Evolutionary conservation across 108 stramenopile genomes (phyloP).

Genomic region (Chaetoceros tenuissimus): DNA sequence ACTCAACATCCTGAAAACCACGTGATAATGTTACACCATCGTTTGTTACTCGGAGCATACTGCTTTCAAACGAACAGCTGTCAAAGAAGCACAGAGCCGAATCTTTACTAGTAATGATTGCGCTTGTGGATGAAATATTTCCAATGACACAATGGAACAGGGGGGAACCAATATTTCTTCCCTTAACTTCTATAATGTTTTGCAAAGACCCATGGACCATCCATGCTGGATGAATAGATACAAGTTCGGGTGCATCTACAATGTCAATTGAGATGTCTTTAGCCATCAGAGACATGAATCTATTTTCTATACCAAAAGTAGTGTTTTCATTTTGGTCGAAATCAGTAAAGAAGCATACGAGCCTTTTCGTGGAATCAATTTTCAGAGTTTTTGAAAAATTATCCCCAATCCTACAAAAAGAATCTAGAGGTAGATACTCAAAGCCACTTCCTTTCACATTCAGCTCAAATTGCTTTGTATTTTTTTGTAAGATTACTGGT

Average conservation of each 20-base stretch:
- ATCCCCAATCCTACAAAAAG: background rate
- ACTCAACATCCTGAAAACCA: background rate
- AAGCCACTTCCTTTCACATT: background rate
- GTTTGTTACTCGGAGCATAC: background rate
- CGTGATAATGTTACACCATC: background rate
- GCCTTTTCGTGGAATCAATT: background rate
- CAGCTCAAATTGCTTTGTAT: background rate
- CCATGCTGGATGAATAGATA: background rate
- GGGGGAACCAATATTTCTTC: background rate
- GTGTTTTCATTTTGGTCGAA: background rate
- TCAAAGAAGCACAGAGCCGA: background rate
- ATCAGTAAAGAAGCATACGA: background rate
- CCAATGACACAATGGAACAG: background rate
- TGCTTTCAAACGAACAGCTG: background rate
- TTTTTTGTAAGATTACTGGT: background rate
- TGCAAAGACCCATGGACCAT: background rate
- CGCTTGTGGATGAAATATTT: background rate
- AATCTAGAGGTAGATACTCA: background rate
- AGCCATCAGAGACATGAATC: no score
- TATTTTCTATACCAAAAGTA: background rate
- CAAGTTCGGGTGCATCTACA: background rate
- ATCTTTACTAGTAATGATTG: background rate
- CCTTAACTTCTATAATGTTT: background rate
- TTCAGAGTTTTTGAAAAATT: background rate
- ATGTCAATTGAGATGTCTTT: no score